These are phyloP conservation scores for Globisporangium polare DNA, from an alignment of 352 stramenopile genomes.

Conservation along the genomic window DNA sequence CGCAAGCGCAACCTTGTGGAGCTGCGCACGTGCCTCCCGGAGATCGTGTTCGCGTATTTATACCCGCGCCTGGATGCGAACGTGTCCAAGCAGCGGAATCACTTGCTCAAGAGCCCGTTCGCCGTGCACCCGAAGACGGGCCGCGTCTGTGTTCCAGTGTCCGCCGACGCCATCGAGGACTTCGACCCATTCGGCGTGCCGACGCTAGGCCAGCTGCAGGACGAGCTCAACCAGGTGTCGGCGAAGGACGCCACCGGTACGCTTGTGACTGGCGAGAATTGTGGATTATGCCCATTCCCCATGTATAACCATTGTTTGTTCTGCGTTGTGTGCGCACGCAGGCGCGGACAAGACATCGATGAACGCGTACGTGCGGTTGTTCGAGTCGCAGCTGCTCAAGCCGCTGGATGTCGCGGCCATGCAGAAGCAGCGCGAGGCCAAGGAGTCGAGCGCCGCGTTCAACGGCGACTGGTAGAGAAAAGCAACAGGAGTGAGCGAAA, in stretches of 20 bases:
- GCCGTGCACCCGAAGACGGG: constrained; percentile 98
- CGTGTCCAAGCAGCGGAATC: constrained; percentile 99
- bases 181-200: constrained; percentile 89
- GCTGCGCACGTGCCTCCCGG: constrained; percentile 88
- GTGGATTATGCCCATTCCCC: neutral
- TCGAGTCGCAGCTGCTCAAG: constrained; percentile 73
- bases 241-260: constrained; percentile 24
- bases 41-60: constrained; percentile 95
- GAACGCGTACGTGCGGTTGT: constrained; percentile 67
- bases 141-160: constrained; percentile 97
- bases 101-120: constrained; percentile 99
- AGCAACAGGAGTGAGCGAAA: neutral
- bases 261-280: neutral
- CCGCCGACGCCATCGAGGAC: constrained; percentile 68
- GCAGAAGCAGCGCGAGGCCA: constrained; percentile 65
- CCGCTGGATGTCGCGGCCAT: constrained; percentile 53
- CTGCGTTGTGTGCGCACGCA: constrained; percentile 11
- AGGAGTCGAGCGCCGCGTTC: constrained; percentile 67
- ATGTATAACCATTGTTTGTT: constrained; percentile 2
- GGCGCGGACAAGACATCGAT: constrained; percentile 55
- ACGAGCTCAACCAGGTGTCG: constrained; percentile 73
- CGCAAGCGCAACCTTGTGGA: constrained; percentile 68
- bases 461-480: constrained; percentile 72
- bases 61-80: constrained; percentile 99
- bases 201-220: constrained; percentile 74